Conservation (phyloP, 139 green algal species). For the Zygnema cylindricum region DNA sequence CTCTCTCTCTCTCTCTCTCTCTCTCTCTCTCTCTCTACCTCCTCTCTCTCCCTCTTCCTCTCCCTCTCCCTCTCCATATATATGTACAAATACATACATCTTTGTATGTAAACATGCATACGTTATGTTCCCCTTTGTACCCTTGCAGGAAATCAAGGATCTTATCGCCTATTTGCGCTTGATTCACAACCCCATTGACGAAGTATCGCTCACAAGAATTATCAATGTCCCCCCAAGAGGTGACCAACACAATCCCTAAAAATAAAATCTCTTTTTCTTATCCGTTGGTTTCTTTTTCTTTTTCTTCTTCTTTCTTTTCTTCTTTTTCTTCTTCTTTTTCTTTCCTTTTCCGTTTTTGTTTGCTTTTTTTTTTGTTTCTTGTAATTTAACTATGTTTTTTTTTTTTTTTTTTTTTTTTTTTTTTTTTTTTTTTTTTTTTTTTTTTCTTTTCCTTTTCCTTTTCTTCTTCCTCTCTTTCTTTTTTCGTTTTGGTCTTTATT, state of each 20-base stretch:
- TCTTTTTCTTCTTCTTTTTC: not conserved
- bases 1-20: too few relatives aligned
- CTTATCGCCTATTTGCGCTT: slow-evolving; percentile 71
- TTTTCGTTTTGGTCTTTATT: not conserved
- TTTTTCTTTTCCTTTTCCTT: too few relatives aligned
- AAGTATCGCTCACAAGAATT: slow-evolving; percentile 66
- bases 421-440: not conserved
- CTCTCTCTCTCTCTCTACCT: too few relatives aligned
- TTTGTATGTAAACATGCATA: too few relatives aligned
- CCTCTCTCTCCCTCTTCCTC: too few relatives aligned
- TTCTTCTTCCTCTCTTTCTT: not conserved
- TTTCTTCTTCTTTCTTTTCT: not conserved
- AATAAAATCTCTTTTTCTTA: too few relatives aligned
- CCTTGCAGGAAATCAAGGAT: slow-evolving; percentile 65
- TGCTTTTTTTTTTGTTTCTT: not conserved
- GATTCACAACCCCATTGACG: slow-evolving; percentile 61
- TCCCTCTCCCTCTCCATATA: too few relatives aligned
- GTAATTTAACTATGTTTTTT: not conserved
- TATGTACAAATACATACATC: too few relatives aligned
- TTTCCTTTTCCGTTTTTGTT: not conserved
- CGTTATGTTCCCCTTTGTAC: too few relatives aligned
- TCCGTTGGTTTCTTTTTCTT: too few relatives aligned
- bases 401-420: not conserved
- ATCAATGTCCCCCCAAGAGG: slow-evolving; percentile 69
- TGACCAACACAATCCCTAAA: too few relatives aligned